A percentile compares a stretch with the other conserved stretches of the same genome.
Conservation (phyloP, 2,329 filamentous ascomycete species). For the Penicillium occitanis region DNA sequence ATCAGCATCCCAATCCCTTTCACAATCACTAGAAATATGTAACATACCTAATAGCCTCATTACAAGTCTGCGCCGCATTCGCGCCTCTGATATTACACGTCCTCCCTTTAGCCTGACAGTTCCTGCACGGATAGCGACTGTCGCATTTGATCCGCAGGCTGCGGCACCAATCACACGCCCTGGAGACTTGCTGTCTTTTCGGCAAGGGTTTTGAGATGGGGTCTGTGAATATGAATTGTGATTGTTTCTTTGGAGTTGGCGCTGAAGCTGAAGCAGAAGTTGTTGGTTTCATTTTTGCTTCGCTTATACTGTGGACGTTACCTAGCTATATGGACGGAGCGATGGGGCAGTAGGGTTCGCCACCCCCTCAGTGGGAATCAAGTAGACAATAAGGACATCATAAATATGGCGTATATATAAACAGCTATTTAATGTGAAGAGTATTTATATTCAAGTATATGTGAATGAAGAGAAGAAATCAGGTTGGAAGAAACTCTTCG, state of each 20-base stretch:
- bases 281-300: constrained; percentile 1
- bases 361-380: background rate
- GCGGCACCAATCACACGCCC: constrained; percentile 20
- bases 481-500: background rate
- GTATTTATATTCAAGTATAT: background rate
- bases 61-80: constrained; percentile 9
- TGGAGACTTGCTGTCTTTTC: constrained; percentile 17
- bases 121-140: constrained; percentile 17
- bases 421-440: background rate
- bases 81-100: constrained; percentile 11
- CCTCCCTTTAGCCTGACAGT: constrained; percentile 14
- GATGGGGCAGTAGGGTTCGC: background rate
- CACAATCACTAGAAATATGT: background rate
- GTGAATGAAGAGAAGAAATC: background rate
- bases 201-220: constrained; percentile 12
- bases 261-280: background rate
- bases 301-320: background rate
- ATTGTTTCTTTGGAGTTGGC: background rate
- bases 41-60: constrained; percentile 13
- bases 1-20: background rate
- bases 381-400: background rate
- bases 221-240: constrained; percentile 12
- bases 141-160: constrained; percentile 19
- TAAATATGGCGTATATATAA: background rate
- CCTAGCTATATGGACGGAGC: background rate